phyloP scores from a whole-genome alignment of 2,329 filamentous ascomycete species.

The Fusarium solani-melongenae region DNA sequence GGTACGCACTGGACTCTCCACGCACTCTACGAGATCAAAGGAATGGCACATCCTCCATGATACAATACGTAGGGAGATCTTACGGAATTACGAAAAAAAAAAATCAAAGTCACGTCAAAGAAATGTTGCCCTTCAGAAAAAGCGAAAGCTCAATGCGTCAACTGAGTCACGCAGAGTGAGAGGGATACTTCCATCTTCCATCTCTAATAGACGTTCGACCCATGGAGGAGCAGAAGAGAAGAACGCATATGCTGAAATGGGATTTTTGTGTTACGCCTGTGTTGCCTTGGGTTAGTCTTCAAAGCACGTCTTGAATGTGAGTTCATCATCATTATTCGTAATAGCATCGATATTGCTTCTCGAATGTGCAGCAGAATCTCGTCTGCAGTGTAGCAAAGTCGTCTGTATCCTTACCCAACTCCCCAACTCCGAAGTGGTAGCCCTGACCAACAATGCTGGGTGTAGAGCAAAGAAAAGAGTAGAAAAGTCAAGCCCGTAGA shows the following conservation, averaged over 20 bases:
- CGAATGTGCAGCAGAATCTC: slow-evolving; percentile 1
- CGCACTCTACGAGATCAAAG: background rate
- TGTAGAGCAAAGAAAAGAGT: background rate
- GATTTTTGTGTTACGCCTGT: slow-evolving; percentile 18
- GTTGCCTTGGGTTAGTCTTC: background rate
- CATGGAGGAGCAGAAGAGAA: slow-evolving; percentile 59
- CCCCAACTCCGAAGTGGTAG: slow-evolving; percentile 25
- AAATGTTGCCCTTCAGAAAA: slow-evolving; percentile 60
- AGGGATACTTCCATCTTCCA: slow-evolving; percentile 63
- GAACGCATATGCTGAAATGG: slow-evolving; percentile 68
- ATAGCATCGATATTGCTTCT: slow-evolving; percentile 14
- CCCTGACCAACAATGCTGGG: background rate
- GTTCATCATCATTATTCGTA: slow-evolving; percentile 33
- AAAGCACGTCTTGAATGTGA: background rate
- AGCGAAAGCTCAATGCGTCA: slow-evolving; percentile 58
- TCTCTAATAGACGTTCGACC: slow-evolving; percentile 65
- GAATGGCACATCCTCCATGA: background rate
- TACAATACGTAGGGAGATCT: background rate
- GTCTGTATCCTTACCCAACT: slow-evolving; percentile 27
- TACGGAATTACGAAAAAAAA: background rate
- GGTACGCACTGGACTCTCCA: background rate
- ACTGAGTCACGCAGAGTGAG: slow-evolving; percentile 63
- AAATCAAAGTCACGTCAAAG: background rate
- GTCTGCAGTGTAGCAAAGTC: slow-evolving; percentile 8
- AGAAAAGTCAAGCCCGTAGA: background rate